Base-by-base conservation (phyloP, 192 early-diverging fungal genomes). In the Backusella psychrophila region DNA sequence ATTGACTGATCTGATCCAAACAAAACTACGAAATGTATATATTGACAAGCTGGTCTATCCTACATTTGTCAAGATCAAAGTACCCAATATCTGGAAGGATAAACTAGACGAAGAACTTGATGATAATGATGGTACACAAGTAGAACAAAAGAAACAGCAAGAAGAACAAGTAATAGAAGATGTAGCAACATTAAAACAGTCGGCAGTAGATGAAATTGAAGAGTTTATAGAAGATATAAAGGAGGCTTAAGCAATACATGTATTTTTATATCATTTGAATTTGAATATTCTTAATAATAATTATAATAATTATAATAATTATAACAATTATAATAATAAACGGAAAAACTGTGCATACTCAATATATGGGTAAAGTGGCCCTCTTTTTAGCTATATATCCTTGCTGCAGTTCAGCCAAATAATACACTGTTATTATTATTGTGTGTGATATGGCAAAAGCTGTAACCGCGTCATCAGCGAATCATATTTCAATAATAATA, bases 1-100 rank as follows among this genome's bases (percentile, higher is more conserved):
- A 83, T 85, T 99, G 19, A 94, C 96, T 0, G 90, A 93, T 66
- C 81, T 99, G 9, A 94, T 99, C 56, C 91, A 88, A 15, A 85
- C 89, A 17, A 90, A 90, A 77, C 72, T 96, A 29, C 83, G 90
- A 3, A 83, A 88, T 14, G 84, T 89, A 11, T 94, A 93, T 82
- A 81, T 91, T 35, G 91, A 95, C 52, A 87, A 87, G 75, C 84
- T 94, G 17, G 94, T 96, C 2, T 93, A 89, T 78, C 94, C 94
- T 1, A 90, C 87, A 44, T 92, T 88, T 78, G 88, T 89, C 26
- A 85, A 87, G 73, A 76, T 94, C 39, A 83, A 87, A 38, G 84
- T 94, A 49, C 92, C 93, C 8, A 85, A 84, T 41, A 81, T 90
- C 26, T 88, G 86, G 88, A 83, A 79, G 15, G 81, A 84, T 19